A percentile compares a stretch with the other conserved stretches of the same genome.
Conservation (phyloP, 208 protist species). For the Acanthamoeba healyi region DNA sequence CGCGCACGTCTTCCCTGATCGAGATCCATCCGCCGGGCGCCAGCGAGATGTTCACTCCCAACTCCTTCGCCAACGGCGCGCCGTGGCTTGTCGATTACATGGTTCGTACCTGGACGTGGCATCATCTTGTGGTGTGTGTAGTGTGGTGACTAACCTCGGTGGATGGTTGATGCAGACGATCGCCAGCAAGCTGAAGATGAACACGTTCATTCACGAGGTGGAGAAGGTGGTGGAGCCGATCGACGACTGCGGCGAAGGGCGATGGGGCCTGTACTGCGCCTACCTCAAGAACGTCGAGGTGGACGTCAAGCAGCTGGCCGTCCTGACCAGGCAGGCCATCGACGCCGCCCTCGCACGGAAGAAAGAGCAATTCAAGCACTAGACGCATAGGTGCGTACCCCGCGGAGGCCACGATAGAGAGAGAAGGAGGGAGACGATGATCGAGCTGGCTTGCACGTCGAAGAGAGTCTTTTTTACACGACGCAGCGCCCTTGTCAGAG, state of each 20-base stretch:
- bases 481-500: not conserved
- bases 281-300: slow-evolving; percentile 43
- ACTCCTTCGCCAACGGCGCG: not conserved
- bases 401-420: not conserved
- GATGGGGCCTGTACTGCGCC: slow-evolving; percentile 42
- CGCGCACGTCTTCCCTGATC: slow-evolving; percentile 16
- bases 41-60: not conserved
- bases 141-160: too few species aligned
- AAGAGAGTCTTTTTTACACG: too few species aligned
- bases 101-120: not conserved
- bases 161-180: not conserved
- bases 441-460: not conserved
- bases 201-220: not conserved
- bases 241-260: not conserved
- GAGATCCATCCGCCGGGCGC: slow-evolving; percentile 4
- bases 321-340: not conserved
- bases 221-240: not conserved
- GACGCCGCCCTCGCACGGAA: not conserved
- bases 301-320: not conserved
- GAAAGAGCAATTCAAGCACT: not conserved
- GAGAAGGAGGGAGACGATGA: not conserved
- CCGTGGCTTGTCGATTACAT: not conserved
- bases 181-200: slow-evolving; percentile 17
- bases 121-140: not conserved
- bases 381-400: not conserved